phyloP scores from a whole-genome alignment of 257 asterid genomes.

The Nicotiana attenuata region DNA sequence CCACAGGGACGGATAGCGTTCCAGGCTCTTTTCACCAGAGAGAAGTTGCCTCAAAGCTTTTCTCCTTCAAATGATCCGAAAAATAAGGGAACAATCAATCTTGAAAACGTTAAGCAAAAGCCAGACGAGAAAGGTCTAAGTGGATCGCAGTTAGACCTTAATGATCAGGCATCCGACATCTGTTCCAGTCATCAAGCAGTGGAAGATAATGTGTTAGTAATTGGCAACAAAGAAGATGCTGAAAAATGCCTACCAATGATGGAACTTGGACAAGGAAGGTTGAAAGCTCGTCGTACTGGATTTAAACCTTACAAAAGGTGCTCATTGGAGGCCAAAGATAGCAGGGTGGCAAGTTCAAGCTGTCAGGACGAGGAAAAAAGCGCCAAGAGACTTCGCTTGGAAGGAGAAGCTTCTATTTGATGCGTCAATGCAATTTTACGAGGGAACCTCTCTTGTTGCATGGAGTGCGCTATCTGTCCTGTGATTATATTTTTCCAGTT shows the following conservation, averaged over 20 bases:
- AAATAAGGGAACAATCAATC: constrained; percentile 27
- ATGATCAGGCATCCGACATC: constrained; percentile 24
- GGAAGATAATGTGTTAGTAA: constrained; percentile 17
- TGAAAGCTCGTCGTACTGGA: constrained; percentile 57
- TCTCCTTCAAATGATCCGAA: constrained; percentile 50
- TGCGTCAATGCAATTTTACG: constrained; percentile 10
- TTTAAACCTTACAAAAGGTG: constrained; percentile 98
- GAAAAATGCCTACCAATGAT: constrained; percentile 34
- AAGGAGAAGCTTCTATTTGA: constrained; percentile 55
- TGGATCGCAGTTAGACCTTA: constrained; percentile 37
- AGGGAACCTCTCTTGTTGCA: constrained; percentile 10
- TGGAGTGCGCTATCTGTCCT: not conserved
- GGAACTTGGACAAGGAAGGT: constrained; percentile 49
- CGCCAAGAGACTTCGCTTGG: constrained; percentile 77
- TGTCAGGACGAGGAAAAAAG: constrained; percentile 59
- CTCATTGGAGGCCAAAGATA: constrained; percentile 73
- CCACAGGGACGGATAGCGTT: constrained; percentile 90
- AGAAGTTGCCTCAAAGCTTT: constrained; percentile 87
- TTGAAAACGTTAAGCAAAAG: constrained; percentile 23
- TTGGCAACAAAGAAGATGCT: constrained; percentile 30
- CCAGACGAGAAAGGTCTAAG: constrained; percentile 21
- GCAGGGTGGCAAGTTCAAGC: constrained; percentile 30
- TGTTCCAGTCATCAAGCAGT: constrained; percentile 25
- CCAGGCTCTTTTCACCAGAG: constrained; percentile 80
- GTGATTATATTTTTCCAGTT: constrained; percentile 21